Conservation (phyloP, 2,329 filamentous ascomycete genomes). For the Triangularia setosa region DNA sequence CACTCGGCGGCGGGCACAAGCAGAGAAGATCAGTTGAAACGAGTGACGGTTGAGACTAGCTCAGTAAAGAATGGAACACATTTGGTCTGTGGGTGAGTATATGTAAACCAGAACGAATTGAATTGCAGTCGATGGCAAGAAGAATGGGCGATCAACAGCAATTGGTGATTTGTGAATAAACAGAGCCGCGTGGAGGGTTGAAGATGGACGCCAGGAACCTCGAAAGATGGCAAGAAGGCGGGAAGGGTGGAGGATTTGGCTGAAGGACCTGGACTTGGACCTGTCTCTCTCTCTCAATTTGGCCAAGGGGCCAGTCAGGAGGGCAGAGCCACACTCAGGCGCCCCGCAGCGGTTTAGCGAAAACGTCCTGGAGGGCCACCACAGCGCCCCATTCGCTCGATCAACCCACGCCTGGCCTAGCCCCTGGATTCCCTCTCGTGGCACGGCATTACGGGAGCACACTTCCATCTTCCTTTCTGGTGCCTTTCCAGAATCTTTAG, state of each 20-base stretch:
- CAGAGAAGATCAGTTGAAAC: slow-evolving; percentile 18
- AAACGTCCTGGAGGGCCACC: slow-evolving; percentile 24
- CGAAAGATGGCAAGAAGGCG: background rate
- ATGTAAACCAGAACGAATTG: background rate
- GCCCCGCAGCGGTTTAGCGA: slow-evolving; percentile 25
- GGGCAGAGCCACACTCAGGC: slow-evolving; percentile 19
- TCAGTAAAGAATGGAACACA: slow-evolving; percentile 18
- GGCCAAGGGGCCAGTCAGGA: slow-evolving; percentile 25
- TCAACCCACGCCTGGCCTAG: slow-evolving; percentile 13
- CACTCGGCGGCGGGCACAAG: background rate
- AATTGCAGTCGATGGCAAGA: slow-evolving; percentile 2
- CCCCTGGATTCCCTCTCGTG: slow-evolving; percentile 18
- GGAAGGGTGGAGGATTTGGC: slow-evolving; percentile 17
- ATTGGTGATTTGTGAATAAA: background rate
- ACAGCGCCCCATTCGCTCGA: slow-evolving; percentile 22
- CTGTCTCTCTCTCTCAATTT: slow-evolving; percentile 23
- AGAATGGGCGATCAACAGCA: background rate
- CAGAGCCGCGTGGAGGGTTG: background rate
- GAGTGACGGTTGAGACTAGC: slow-evolving; percentile 30
- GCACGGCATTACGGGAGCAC: slow-evolving; percentile 9
- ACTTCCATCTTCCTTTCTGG: slow-evolving; percentile 16
- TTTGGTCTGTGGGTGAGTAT: background rate
- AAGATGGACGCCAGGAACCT: background rate
- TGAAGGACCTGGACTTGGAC: slow-evolving; percentile 9
- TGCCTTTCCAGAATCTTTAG: background rate